phyloP scores from a whole-genome alignment of 148 eudicot species.

The Dianthus caryophyllus region DNA sequence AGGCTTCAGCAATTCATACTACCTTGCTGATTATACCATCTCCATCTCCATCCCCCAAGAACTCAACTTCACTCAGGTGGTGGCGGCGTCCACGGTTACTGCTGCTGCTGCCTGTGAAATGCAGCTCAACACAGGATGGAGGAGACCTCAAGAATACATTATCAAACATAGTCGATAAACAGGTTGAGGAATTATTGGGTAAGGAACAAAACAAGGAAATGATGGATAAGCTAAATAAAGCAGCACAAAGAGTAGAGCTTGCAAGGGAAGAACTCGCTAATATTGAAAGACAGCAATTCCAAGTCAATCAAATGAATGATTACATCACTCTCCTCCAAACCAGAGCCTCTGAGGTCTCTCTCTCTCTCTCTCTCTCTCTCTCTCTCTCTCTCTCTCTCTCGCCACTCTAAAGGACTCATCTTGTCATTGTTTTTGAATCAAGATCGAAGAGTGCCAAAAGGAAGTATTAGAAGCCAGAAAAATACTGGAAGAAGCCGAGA shows the following conservation, averaged over 20 bases:
- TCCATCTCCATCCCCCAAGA: neutral
- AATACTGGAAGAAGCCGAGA: slow-evolving; percentile 79
- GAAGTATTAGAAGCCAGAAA: slow-evolving; percentile 73
- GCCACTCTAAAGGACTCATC: neutral
- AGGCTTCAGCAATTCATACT: neutral
- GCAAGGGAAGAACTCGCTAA: slow-evolving; percentile 72
- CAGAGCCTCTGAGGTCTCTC: slow-evolving; percentile 57
- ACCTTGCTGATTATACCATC: neutral
- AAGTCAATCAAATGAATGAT: slow-evolving; percentile 53
- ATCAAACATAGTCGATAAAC: slow-evolving; percentile 57
- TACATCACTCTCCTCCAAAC: slow-evolving; percentile 60
- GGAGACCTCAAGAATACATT: slow-evolving; percentile 39
- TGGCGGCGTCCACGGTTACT: neutral
- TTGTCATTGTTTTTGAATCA: slow-evolving; percentile 1
- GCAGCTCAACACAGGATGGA: slow-evolving; percentile 26
- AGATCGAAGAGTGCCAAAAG: slow-evolving; percentile 94
- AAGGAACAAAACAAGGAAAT: slow-evolving; percentile 68
- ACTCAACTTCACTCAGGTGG: neutral
- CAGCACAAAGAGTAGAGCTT: slow-evolving; percentile 61
- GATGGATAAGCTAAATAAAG: slow-evolving; percentile 61
- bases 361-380: neutral
- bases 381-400: too few species aligned
- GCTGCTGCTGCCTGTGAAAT: slow-evolving; percentile 20
- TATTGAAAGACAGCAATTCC: slow-evolving; percentile 61
- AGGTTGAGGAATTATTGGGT: slow-evolving; percentile 52